Evolutionary conservation across 352 stramenopile species (phyloP), one percentile per base, ranked within the genome.

Genomic region (Pythium periplocum): DNA sequence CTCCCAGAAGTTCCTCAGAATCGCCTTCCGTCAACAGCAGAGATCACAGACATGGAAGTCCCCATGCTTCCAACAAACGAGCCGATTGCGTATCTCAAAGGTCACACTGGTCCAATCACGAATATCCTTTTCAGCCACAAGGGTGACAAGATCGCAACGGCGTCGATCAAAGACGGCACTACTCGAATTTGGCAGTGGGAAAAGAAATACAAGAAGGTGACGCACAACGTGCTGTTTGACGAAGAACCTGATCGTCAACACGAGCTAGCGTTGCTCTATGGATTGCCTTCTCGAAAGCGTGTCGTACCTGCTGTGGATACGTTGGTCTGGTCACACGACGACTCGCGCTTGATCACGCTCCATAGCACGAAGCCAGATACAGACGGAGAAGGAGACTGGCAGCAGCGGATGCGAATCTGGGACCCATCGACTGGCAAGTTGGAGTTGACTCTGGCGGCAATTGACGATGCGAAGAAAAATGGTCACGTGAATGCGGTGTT

Each of bases 141-240:
- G 34, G 88, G 89, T 36, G 83, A 97, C 65, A 66, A 83, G 2
- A 79, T 98, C 37, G 67, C 96, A 2, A 96, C 87, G 49, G 87
- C 79, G 33, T 96, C 86, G 40, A 87, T 93, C 55, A 87, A 94
- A 53, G 92, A 97, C 63, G 89, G 92, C 44, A 78, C 69, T 1
- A 61, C 65, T 26, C 53, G 69, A 37, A 45, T 78, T 0, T 78
- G 69, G 69, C 37, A 55, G 45, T 71, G 61, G 65, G 49, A 67
- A 39, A 69, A 64, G 40, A 68, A 71, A 48, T 68, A 64, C 55
- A 63, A 61, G 55, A 68, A 68, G 43, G 26, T 68, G 4, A 53
- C 61, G 17, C 46, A 60, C 48, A 64, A 59, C 17, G 53, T 64
- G 12, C 37, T 76, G 0, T 55, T 58, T 30, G 54, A 35, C 41